A percentile compares a stretch with the other conserved stretches of the same genome.
phyloP scores from a whole-genome alignment of 169 alveolate genomes.

The Plasmodium sp. region DNA sequence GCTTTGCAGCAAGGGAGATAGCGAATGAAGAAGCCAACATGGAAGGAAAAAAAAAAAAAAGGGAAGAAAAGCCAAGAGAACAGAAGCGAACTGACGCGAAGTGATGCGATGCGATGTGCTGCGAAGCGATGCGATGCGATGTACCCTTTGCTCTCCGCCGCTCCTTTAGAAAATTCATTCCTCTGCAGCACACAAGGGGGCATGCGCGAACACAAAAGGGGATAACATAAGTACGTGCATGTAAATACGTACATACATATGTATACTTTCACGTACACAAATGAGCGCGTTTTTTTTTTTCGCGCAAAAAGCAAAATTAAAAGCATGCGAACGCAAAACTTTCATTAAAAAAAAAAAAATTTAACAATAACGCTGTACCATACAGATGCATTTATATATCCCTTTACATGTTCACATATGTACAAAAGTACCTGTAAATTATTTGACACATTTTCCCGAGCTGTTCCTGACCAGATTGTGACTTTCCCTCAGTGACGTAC shows the following conservation, averaged over 20 bases:
- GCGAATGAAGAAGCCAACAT: background rate
- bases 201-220: background rate
- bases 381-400: background rate
- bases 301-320: background rate
- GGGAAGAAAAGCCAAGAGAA: background rate
- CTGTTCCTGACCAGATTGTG: background rate
- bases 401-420: background rate
- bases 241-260: background rate
- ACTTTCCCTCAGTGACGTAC: background rate
- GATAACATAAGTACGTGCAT: background rate
- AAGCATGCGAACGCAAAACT: background rate
- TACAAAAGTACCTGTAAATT: background rate
- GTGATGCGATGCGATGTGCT: no score
- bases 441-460: background rate
- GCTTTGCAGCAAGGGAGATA: background rate
- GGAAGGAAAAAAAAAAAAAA: background rate
- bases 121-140: no score
- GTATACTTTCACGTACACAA: background rate
- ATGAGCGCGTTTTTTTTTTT: background rate
- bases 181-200: background rate
- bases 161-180: background rate
- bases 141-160: slow-evolving; percentile 70
- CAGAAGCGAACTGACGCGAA: background rate
- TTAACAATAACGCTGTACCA: background rate
- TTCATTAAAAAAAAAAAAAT: background rate